phyloP scores from a whole-genome alignment of 106 monocot species.

The Phalaenopsis aphrodite region DNA sequence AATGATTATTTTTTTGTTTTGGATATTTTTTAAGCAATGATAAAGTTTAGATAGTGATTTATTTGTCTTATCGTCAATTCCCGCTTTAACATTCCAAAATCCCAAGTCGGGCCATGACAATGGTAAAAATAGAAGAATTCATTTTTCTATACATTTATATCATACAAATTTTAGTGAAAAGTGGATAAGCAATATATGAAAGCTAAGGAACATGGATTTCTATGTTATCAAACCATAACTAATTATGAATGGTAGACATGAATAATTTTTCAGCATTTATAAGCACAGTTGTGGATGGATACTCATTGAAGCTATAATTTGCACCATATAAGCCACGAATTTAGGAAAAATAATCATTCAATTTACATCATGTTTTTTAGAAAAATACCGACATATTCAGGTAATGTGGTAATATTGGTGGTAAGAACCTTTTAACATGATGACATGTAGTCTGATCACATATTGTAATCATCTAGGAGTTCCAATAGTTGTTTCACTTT shows the following conservation, averaged over 20 bases:
- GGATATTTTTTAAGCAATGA: no score
- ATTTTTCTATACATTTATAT: neutral
- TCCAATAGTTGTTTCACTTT: no score
- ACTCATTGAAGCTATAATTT: neutral
- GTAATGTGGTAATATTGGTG: neutral
- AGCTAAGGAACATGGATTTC: neutral
- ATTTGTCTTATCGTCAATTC: no score
- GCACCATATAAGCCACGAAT: neutral
- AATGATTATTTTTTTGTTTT: no score
- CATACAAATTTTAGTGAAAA: neutral
- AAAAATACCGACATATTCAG: neutral
- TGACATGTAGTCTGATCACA: no score
- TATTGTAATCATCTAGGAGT: no score
- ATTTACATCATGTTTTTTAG: neutral
- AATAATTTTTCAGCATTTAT: neutral
- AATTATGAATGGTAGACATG: neutral
- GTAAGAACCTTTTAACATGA: neutral
- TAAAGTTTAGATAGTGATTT: no score
- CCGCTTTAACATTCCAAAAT: no score
- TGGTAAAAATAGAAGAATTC: neutral
- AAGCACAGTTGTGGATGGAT: neutral
- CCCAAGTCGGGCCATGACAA: no score
- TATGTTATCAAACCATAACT: neutral
- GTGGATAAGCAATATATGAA: neutral
- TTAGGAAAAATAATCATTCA: neutral